Base-by-base conservation (phyloP, 2,329 filamentous ascomycete species). In the Thermomyces lanuginosus region DNA sequence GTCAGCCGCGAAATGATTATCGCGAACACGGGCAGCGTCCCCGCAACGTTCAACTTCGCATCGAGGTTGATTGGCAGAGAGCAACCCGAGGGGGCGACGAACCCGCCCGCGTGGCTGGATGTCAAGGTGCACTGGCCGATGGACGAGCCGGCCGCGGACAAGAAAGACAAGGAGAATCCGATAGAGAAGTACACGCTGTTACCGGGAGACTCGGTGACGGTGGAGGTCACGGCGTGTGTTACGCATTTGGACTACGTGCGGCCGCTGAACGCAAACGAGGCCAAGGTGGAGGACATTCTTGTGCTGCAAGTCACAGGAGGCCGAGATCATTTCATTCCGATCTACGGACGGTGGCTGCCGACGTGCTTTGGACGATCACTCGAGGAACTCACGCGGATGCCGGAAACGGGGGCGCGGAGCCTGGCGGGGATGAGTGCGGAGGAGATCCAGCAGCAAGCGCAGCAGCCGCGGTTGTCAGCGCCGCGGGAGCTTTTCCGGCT, bases 401-500 rank as follows among this genome's bases (percentile, higher is more conserved):
- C 89, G 0, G 73, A 84, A 67, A 62, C 66, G 10, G 69, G 69
- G 7, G 82, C 84, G 4, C 76, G 89, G 4, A 78, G 78, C 31
- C 61, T 82, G 11, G 56, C 39, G 5, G 31, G 28, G 16, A 25
- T 33, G 4, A 36, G 30, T 48, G 29, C 45, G 4, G 22, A 38
- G 1, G 35, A 45, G 2, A 40, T 45, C 5, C 56, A 58, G 8
- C 49, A 45, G 17, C 37, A 30, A 3, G 36, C 45, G 5, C 39
- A 53, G 3, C 63, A 61, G 2, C 57, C 44, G 38, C 48, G 69
- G 64, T 75, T 76, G 46, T 86, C 83, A 7, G 83, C 83, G 1
- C 86, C 89, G 1, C 73, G 79, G 34, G 86, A 93, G 50, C 63
- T 95, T 6, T 91, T 92, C 54, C 75, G 76, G 45, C 67, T 98